These are phyloP conservation scores for Diaporthe eres DNA, from an alignment of 2,329 filamentous ascomycete species.

Conservation along the genomic window DNA sequence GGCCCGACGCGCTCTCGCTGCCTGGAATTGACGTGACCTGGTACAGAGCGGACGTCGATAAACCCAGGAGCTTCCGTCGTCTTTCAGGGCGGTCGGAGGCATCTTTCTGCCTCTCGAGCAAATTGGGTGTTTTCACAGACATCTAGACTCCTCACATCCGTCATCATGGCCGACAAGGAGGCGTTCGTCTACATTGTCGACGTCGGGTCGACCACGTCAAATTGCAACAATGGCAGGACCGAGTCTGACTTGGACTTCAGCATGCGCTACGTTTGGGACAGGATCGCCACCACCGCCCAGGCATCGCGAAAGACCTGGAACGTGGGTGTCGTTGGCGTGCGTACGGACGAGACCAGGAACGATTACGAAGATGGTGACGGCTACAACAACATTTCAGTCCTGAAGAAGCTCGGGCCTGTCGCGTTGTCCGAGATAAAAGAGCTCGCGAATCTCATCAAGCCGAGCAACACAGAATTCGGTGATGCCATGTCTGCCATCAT, in stretches of 20 bases:
- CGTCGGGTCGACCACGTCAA: constrained; percentile 86
- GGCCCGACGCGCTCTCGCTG: constrained; percentile 38
- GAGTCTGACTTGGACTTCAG: constrained; percentile 90
- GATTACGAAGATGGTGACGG: constrained; percentile 74
- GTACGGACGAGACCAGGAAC: constrained; percentile 84
- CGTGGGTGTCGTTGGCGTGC: constrained; percentile 85
- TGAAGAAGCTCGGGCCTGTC: constrained; percentile 76
- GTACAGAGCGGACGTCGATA: not conserved
- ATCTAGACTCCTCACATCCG: not conserved
- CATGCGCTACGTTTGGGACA: constrained; percentile 96
- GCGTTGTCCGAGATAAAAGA: constrained; percentile 77
- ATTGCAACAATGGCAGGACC: constrained; percentile 76
- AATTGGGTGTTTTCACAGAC: not conserved
- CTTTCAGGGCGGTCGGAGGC: constrained; percentile 1
- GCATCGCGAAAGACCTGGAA: constrained; percentile 79
- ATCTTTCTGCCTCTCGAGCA: not conserved
- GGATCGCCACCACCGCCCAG: constrained; percentile 80
- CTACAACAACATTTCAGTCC: constrained; percentile 85
- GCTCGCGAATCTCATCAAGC: constrained; percentile 74
- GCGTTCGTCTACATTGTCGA: constrained; percentile 94
- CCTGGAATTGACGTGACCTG: constrained; percentile 37
- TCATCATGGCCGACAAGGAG: constrained; percentile 90
- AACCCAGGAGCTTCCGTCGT: constrained; percentile 9
- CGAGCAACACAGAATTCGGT: constrained; percentile 77
- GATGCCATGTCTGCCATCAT: constrained; percentile 92